Base-by-base conservation (phyloP, 768 basidiomycete species). In the Rickenella mellea region DNA sequence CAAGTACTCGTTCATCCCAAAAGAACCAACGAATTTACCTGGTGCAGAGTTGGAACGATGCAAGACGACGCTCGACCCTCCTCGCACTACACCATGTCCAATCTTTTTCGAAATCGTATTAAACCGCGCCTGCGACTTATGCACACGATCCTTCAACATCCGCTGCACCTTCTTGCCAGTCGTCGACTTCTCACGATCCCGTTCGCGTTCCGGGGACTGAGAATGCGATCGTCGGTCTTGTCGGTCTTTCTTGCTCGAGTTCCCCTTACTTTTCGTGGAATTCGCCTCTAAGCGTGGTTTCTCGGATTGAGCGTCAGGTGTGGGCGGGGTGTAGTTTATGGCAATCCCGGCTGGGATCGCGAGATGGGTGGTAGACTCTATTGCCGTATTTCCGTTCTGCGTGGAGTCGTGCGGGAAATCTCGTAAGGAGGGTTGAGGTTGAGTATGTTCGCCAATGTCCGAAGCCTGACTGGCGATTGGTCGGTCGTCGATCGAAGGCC, bases 41-140 rank as follows among this genome's bases (percentile, higher is more conserved):
- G 85, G 84, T 6, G 82, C 75, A 3, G 85, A 86, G 46, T 53
- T 77, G 10, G 79, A 61, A 45, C 83, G 69, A 50, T 75, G 74
- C 42, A 86, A 52, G 33, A 54, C 52, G 27, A 55, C 37, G 4
- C 51, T 46, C 41, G 58, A 63, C 4, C 75, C 70, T 47, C 71
- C 74, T 51, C 68, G 67, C 12, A 66, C 71, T 15, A 84, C 80
- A 5, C 81, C 81, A 51, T 76, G 72, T 6, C 84, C 84, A 28
- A 89, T 80, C 56, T 77, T 86, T 56, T 71, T 76, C 25, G 83
- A 83, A 39, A 87, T 83, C 14, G 82, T 83, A 21, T 76, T 76
- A 31, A 90, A 83, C 39, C 78, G 71, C 5, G 68, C 79, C 44
- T 80, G 79, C 6, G 80, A 74, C 54, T 85, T 81, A 50, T 86